These are phyloP conservation scores for Toxoplasma gondii DNA, from an alignment of 169 alveolate species.

Conservation along the genomic window DNA sequence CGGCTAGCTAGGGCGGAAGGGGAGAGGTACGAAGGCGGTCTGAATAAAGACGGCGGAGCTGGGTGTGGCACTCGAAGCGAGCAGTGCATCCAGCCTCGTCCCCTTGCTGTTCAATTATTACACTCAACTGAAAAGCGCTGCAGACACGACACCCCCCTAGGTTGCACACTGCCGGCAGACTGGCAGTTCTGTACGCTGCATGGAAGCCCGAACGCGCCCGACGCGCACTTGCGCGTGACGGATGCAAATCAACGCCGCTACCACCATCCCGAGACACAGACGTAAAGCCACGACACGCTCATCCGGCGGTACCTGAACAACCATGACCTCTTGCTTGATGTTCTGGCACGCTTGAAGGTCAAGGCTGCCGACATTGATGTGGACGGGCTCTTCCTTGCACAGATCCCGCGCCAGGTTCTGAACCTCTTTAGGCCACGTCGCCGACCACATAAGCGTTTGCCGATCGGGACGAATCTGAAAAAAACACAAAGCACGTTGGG, in stretches of 20 bases:
- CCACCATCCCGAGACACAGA: no score
- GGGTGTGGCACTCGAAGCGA: neutral
- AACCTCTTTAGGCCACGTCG: slow-evolving; percentile 98
- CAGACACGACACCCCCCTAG: no score
- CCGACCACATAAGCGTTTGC: slow-evolving; percentile 97
- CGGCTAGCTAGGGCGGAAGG: neutral
- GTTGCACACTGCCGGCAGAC: no score
- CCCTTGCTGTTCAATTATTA: no score
- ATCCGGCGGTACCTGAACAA: slow-evolving; percentile 74
- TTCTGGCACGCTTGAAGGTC: slow-evolving; percentile 92
- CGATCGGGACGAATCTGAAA: slow-evolving; percentile 93
- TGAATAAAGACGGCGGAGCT: neutral
- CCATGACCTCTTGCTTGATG: slow-evolving; percentile 88
- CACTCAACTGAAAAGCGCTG: no score
- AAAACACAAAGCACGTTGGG: slow-evolving; percentile 77
- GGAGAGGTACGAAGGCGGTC: neutral
- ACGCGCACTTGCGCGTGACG: no score
- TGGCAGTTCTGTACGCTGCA: no score
- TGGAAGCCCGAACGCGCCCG: no score
- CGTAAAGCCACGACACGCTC: no score
- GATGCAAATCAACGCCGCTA: no score
- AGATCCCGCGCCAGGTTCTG: slow-evolving; percentile 93
- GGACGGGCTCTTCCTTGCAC: slow-evolving; percentile 95
- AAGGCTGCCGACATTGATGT: slow-evolving; percentile 95
- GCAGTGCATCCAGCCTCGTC: neutral